Base-by-base conservation (phyloP, 768 basidiomycete species). In the Austroboletus eburneus region DNA sequence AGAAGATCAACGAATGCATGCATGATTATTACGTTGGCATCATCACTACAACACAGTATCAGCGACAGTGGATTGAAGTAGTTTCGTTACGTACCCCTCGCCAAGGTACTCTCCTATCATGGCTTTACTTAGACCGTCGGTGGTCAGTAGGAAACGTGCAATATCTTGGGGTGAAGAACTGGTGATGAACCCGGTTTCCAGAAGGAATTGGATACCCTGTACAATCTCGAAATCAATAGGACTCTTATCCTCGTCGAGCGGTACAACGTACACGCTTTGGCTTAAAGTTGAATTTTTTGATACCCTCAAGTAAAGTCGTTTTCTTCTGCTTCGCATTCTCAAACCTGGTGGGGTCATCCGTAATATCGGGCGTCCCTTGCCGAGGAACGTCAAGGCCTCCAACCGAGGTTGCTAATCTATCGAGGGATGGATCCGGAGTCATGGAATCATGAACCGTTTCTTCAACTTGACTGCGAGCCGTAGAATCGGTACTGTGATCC, bases 101-200 rank as follows among this genome's bases (percentile, higher is more conserved):
- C 96, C 96, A 5, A 99, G 74, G 66, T 96, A 98, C 72, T 99
- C 96, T 48, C 96, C 96, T 50, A 99, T 94, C 83, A 91, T 89
- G 9, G 85, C 77, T 67, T 99, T 99, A 66, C 81, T 94, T 37
- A 99, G 72, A 3, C 96, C 96, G 63, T 98, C 95, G 2, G 91
- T 91, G 25, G 78, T 75, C 20, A 91, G 74, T 33, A 99, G 70
- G 72, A 99, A 98, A 16, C 67, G 67, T 0, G 95, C 95, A 46
- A 99, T 77, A 56, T 91, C 87, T 41, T 75, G 69, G 2, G 96
- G 89, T 4, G 77, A 68, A 16, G 72, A 78, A 56, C 77, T 83
- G 20, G 77, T 66, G 50, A 99, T 92, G 63, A 96, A 91, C 10
- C 93, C 94, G 30, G 81, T 76, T 59, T 96, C 90, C 20, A 91